Evolutionary conservation across 805 yeast genomes (phyloP).

Genomic region (Suhomyces sp.): DNA sequence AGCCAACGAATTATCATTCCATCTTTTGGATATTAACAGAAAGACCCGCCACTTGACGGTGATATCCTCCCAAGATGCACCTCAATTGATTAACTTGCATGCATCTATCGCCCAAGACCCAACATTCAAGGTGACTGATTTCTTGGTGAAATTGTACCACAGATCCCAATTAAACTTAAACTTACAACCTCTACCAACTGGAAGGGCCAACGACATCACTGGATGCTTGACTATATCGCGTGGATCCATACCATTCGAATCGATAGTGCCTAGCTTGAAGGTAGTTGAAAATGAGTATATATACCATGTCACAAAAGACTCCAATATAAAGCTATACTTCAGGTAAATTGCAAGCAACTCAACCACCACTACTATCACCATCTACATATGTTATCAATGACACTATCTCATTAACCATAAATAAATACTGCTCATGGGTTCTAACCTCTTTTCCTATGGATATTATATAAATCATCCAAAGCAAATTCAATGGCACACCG

Average conservation of each 20-base stretch:
- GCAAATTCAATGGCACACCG: constrained; percentile 89
- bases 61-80: constrained; percentile 36
- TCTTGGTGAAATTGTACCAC: constrained; percentile 48
- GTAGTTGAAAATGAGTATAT: constrained; percentile 63
- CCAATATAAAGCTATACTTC: constrained; percentile 43
- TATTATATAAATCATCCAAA: constrained; percentile 68
- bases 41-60: constrained; percentile 35
- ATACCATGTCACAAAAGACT: constrained; percentile 58
- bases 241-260: constrained; percentile 48
- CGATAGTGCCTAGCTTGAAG: constrained; percentile 11
- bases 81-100: constrained; percentile 32
- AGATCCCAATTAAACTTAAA: constrained; percentile 53
- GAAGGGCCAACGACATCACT: constrained; percentile 79
- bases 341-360: too few species aligned
- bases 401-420: too few species aligned
- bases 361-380: too few species aligned
- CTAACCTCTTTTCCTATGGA: constrained; percentile 33
- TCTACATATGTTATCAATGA: too few species aligned
- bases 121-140: constrained; percentile 45
- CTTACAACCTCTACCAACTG: constrained; percentile 70
- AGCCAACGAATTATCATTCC: constrained; percentile 33
- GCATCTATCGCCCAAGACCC: constrained; percentile 26
- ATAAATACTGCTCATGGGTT: too few species aligned
- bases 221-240: constrained; percentile 62
- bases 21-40: constrained; percentile 33